Base-by-base conservation (phyloP, 1,139 yeast species). In the Scheffersomyces parashehatae region DNA sequence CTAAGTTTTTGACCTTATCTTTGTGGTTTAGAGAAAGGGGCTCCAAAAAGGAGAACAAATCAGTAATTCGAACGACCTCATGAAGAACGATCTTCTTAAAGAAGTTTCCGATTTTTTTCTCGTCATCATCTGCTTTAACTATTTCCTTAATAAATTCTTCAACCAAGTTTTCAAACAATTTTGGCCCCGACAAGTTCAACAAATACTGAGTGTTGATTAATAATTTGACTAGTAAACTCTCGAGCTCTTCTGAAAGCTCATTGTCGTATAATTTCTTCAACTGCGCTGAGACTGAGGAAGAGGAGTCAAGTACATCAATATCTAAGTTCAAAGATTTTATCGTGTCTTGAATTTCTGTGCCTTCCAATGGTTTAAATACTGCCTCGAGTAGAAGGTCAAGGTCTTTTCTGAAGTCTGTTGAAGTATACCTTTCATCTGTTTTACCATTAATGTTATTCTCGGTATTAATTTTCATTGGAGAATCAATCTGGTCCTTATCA, bases 381-480 rank as follows among this genome's bases (percentile, higher is more conserved):
- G 36, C 39, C 8, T 49, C 49, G 26, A 59, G 37, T 9, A 70
- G 47, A 7, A 37, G 41, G 13, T 61, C 62, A 39, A 71, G 55
- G 41, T 67, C 72, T 15, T 53, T 53, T 35, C 62, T 54, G 45
- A 72, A 70, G 20, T 57, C 62, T 7, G 53, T 57, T 2, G 59
- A 52, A 1, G 66, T 53, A 39, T 62, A 65, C 11, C 48, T 42
- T 14, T 64, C 68, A 11, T 50, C 52, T 4, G 44, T 45, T 39
- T 58, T 57, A 4, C 29, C 52, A 20, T 40, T 46, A 20, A 38
- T 29, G n/a, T 44, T 48, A 42, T 45, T 36, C 34, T 48, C 56
- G 0, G 64, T 47, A 38, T 56, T 60, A 5, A 69, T 60, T 38
- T 63, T 68, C 63, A 69, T 57, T 1, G 74, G 74, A 1, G 73